These are phyloP conservation scores for Salvia sclarea DNA, from an alignment of 305 asterid species.

Conservation along the genomic window DNA sequence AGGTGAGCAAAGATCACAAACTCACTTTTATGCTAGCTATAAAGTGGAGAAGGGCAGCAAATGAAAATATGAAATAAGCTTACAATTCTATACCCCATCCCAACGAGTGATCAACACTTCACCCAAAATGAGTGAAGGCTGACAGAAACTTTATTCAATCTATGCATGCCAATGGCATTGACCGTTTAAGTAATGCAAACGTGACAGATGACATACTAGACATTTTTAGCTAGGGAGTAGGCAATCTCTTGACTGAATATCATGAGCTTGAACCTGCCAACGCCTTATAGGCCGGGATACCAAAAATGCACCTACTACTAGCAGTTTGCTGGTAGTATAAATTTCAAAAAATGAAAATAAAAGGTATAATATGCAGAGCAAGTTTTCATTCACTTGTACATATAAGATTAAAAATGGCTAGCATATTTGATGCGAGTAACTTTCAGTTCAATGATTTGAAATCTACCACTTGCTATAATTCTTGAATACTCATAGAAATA, in stretches of 20 bases:
- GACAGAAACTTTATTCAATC: slow-evolving; percentile 4
- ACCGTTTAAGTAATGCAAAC: background rate
- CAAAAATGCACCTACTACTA: background rate
- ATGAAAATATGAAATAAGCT: slow-evolving; percentile 5
- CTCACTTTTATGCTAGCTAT: background rate
- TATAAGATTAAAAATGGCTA: background rate
- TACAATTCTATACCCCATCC: background rate
- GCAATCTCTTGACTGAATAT: background rate
- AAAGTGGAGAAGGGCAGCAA: background rate
- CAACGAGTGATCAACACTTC: background rate
- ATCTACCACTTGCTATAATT: background rate
- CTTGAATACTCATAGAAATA: background rate
- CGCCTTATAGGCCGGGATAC: background rate
- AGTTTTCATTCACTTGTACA: background rate
- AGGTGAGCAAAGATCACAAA: background rate
- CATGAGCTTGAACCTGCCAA: background rate
- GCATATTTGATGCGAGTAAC: background rate
- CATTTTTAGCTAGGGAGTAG: background rate
- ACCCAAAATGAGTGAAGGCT: background rate
- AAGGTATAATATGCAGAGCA: background rate
- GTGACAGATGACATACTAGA: background rate
- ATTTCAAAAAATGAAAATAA: background rate
- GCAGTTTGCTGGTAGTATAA: background rate
- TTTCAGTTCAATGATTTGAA: background rate
- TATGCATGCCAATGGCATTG: slow-evolving; percentile 3